Evolutionary conservation across 192 early-diverging fungal genomes (phyloP).

Genomic region (Coemansia sp.): DNA sequence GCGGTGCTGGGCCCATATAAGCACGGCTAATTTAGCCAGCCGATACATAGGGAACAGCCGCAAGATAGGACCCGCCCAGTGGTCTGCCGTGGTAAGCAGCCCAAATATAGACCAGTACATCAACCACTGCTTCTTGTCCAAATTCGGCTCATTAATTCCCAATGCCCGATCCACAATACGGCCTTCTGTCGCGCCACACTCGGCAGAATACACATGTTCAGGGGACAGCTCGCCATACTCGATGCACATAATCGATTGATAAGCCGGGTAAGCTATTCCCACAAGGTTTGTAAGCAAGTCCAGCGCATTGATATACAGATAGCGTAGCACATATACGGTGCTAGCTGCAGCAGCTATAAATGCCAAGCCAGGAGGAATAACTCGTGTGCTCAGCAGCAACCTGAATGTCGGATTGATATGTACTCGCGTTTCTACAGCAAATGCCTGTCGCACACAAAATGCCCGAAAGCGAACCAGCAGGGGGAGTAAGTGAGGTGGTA

Average conservation of each 20-base stretch:
- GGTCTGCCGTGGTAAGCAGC: slow-evolving; percentile 46
- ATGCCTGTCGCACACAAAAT: slow-evolving; percentile 26
- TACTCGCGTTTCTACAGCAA: slow-evolving; percentile 39
- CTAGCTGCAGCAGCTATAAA: slow-evolving; percentile 40
- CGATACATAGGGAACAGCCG: slow-evolving; percentile 50
- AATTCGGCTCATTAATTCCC: slow-evolving; percentile 28
- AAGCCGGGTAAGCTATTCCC: slow-evolving; percentile 48
- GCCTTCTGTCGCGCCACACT: neutral
- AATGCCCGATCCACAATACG: slow-evolving; percentile 19
- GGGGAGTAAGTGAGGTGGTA: slow-evolving; percentile 43
- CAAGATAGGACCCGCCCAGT: slow-evolving; percentile 49
- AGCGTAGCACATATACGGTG: slow-evolving; percentile 37
- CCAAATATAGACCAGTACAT: slow-evolving; percentile 53
- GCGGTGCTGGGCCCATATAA: slow-evolving; percentile 50
- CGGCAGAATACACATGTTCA: neutral
- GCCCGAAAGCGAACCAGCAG: slow-evolving; percentile 26
- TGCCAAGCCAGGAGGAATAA: slow-evolving; percentile 39
- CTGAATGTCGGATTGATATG: slow-evolving; percentile 45
- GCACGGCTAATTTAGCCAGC: slow-evolving; percentile 40
- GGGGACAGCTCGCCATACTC: slow-evolving; percentile 30
- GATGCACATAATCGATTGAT: slow-evolving; percentile 53
- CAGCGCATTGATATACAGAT: slow-evolving; percentile 40
- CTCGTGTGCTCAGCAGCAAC: slow-evolving; percentile 30
- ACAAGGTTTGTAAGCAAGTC: slow-evolving; percentile 48
- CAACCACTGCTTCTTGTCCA: slow-evolving; percentile 52